Evolutionary conservation across 331 rosid species (phyloP).

Genomic region (Stylosanthes scabra): DNA sequence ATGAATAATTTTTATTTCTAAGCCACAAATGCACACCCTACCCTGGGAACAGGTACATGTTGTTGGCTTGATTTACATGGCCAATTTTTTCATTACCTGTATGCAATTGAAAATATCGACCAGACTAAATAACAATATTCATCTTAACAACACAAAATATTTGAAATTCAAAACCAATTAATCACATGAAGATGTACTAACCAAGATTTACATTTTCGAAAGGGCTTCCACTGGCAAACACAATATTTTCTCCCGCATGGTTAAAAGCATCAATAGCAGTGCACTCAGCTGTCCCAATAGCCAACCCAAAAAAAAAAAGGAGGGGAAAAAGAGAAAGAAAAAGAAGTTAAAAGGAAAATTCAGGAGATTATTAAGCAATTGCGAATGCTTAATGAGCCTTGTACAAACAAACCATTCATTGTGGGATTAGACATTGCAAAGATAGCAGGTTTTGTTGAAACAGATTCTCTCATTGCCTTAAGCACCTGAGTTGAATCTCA

Average conservation of each 20-base stretch:
- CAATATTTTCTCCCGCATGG: conserved; percentile 80
- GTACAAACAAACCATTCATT: conserved; percentile 72
- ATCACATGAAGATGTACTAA: conserved; percentile 40
- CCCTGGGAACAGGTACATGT: conserved; percentile 93
- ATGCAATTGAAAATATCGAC: conserved; percentile 19
- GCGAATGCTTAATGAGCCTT: conserved; percentile 40
- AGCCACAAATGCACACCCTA: conserved; percentile 55
- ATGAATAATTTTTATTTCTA: not conserved
- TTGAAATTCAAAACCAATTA: conserved; percentile 32
- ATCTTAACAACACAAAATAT: conserved; percentile 29
- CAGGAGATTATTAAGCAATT: conserved; percentile 31
- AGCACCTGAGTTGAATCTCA: conserved; percentile 68
- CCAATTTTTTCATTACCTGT: conserved; percentile 82
- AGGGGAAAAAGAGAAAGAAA: not conserved
- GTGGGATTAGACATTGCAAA: conserved; percentile 98
- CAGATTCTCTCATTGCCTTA: conserved; percentile 83
- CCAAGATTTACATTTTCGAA: conserved; percentile 79
- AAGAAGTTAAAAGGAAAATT: conserved; percentile 16
- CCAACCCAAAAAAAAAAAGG: not conserved
- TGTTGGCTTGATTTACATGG: conserved; percentile 94
- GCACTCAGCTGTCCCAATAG: conserved; percentile 74
- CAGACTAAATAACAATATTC: conserved; percentile 23
- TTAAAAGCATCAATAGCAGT: conserved; percentile 86
- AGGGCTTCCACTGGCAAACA: conserved; percentile 94
- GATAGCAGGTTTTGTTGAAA: conserved; percentile 83